These are phyloP conservation scores for Lagenaria siceraria DNA, from an alignment of 306 rosid genomes.

Conservation along the genomic window DNA sequence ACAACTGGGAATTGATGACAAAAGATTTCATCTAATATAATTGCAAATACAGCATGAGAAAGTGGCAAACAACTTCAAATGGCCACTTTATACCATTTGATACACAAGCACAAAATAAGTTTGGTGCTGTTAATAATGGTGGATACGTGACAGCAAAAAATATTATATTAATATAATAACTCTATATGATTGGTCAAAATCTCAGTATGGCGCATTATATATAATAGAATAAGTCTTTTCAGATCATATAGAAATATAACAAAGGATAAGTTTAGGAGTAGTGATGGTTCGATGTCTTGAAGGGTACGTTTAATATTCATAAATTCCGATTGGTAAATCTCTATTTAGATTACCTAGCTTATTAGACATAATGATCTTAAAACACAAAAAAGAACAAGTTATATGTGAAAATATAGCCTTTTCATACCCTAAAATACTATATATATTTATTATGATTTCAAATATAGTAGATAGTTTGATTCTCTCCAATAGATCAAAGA, in stretches of 20 bases:
- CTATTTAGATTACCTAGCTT: not conserved
- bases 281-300: not conserved
- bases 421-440: too few species aligned
- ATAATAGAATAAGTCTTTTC: not conserved
- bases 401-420: not conserved
- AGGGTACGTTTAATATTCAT: not conserved
- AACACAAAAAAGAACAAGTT: not conserved
- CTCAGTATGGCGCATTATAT: not conserved
- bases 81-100: not conserved
- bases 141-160: not conserved
- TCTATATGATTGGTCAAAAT: not conserved
- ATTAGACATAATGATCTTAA: not conserved
- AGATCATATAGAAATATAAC: not conserved
- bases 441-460: too few species aligned
- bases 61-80: slow-evolving; percentile 2
- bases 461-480: too few species aligned
- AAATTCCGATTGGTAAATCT: not conserved
- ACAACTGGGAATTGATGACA: not conserved
- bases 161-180: not conserved
- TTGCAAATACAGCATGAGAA: not conserved
- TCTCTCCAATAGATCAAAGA: too few species aligned
- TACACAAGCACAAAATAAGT: not conserved
- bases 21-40: not conserved
- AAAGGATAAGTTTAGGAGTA: not conserved
- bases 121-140: not conserved